Evolutionary conservation across 106 monocot genomes (phyloP), one percentile per base, ranked within the genome.

Genomic region (Amphibolis antarctica): DNA sequence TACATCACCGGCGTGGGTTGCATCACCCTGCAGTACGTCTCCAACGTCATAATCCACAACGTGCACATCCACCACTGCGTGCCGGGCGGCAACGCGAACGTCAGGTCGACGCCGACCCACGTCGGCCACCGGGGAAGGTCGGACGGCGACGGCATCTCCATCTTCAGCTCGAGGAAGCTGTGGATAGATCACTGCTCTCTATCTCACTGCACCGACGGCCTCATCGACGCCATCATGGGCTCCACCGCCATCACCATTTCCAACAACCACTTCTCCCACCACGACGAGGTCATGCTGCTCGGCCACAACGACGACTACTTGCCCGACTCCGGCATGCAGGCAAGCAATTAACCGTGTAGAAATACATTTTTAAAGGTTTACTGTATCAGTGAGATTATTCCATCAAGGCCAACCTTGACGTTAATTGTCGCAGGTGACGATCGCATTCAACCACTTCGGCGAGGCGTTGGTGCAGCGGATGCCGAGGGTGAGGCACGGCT

Each of bases 151-250:
- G 85, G 85, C 36, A 75, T 85, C 54, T 78, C 81, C n/a, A 68
- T 85, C 27, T 75, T 50, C 55, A 5, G 56, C 18, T 59, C 65
- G 11, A 47, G 65, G 4, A 46, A 75, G 13, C 36, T 85, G 4
- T 85, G 85, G 85, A 72, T 85, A 19, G 85, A 85, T 56, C 85
- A 81, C 65, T 85, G 85, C 67, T 29, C 74, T 0, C 81, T 85
- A 11, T 78, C 75, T 5, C 21, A 66, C 62, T 85, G 85, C 57
- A 63, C 85, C 23, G 85, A 85, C 56, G 81, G 85, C 4, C 81
- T 85, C 9, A 69, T 85, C 18, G 85, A 85, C 48, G 85, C 69
- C 29, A 81, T 66, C 47, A 73, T 78, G 75, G 85, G 69, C 5
- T 81, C 81, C 18, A 85, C 81, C 10, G 65, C 42, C 26, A 75